These are phyloP conservation scores for Parathielavia appendiculata DNA, from an alignment of 495 filamentous ascomycete genomes.

Conservation along the genomic window DNA sequence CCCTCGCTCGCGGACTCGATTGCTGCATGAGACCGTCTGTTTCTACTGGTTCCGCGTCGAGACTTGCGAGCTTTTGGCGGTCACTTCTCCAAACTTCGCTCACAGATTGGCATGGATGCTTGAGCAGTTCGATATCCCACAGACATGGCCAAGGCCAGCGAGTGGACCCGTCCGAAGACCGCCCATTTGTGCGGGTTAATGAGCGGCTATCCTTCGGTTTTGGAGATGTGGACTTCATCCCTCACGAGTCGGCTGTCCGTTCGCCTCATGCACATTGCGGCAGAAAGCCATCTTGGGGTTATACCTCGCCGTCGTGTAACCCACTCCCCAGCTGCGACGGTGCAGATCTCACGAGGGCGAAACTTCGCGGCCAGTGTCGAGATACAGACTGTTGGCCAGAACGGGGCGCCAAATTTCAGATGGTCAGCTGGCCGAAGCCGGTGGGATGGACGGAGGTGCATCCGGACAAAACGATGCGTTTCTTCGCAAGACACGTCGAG, in stretches of 20 bases:
- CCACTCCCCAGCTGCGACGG: no score
- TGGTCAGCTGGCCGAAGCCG: slow-evolving; percentile 15
- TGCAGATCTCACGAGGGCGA: background rate
- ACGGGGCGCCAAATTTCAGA: slow-evolving; percentile 3
- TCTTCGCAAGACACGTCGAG: slow-evolving; percentile 5
- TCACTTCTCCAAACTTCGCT: slow-evolving; percentile 12
- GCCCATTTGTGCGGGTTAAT: slow-evolving; percentile 34
- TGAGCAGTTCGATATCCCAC: background rate
- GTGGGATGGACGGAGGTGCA: slow-evolving; percentile 14
- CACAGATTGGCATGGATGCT: slow-evolving; percentile 31
- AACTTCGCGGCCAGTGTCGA: slow-evolving; percentile 2
- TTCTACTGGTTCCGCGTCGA: slow-evolving; percentile 19
- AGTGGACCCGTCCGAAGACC: slow-evolving; percentile 22
- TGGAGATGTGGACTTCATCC: slow-evolving; percentile 25
- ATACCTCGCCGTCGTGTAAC: background rate
- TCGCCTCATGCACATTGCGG: slow-evolving; percentile 5
- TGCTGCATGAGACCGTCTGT: slow-evolving; percentile 13
- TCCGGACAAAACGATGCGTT: slow-evolving; percentile 12
- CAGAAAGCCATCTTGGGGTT: slow-evolving; percentile 7
- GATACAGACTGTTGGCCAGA: slow-evolving; percentile 1
- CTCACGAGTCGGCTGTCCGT: slow-evolving; percentile 19
- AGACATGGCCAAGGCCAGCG: slow-evolving; percentile 15
- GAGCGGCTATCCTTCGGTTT: slow-evolving; percentile 22
- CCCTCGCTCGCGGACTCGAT: slow-evolving; percentile 12
- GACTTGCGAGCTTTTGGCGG: slow-evolving; percentile 21